Evolutionary conservation across 805 yeast species (phyloP).

Genomic region (Kodamaea laetipori): DNA sequence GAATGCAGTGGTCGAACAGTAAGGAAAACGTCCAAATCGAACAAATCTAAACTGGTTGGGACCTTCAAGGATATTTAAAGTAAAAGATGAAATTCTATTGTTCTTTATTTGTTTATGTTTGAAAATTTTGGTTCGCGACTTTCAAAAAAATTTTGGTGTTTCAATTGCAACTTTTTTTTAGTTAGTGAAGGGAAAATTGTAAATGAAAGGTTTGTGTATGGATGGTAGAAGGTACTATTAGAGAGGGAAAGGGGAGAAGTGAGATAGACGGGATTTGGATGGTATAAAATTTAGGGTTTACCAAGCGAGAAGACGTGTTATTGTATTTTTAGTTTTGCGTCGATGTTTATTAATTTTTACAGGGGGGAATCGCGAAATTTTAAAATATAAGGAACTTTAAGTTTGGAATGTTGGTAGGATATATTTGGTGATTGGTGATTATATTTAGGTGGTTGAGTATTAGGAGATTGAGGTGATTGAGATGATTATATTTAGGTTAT

Average conservation of each 20-base stretch:
- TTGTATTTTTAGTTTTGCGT: conserved; percentile 2
- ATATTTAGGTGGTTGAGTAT: not conserved
- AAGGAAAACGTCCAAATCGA: conserved; percentile 1
- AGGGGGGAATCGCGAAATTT: conserved; percentile 3
- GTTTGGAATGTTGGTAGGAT: not conserved
- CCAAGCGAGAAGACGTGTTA: not conserved
- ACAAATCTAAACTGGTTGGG: conserved; percentile 3
- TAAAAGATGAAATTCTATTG: not conserved
- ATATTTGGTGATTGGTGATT: not conserved
- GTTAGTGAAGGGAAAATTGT: too few species aligned
- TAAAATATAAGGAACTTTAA: not conserved
- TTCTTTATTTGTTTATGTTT: conserved; percentile 1
- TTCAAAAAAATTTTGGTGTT: not conserved
- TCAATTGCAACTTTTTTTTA: not conserved
- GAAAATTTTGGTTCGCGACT: not conserved
- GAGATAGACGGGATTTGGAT: too few species aligned
- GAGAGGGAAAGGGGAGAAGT: too few species aligned
- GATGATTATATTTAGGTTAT: not conserved
- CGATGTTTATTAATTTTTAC: conserved; percentile 1
- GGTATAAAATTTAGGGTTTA: too few species aligned
- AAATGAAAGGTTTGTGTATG: too few species aligned
- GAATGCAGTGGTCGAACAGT: not conserved
- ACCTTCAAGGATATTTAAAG: conserved; percentile 1
- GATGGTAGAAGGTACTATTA: too few species aligned
- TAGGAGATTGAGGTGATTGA: not conserved